Percentiles rank a stretch among this genome's conserved stretches.
Conservation (phyloP, 1,139 yeast genomes). For the Geotrichum restrictum region DNA sequence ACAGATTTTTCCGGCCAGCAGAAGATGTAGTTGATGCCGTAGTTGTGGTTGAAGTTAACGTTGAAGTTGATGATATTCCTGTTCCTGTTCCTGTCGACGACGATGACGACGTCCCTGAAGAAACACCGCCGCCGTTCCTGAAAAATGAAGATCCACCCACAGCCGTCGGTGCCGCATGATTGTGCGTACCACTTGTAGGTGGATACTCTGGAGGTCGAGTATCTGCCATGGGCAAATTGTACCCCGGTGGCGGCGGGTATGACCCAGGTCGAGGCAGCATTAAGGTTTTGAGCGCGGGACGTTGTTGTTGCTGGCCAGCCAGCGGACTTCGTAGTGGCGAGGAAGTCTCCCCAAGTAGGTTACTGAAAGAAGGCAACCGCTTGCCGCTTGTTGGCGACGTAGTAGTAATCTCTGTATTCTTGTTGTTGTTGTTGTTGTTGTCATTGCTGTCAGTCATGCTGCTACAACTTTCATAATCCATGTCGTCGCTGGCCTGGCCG, state of each 20-base stretch:
- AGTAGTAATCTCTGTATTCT: too few relatives aligned
- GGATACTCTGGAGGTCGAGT: conserved; percentile 29
- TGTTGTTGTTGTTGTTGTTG: conserved; percentile 1
- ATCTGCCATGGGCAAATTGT: conserved; percentile 30
- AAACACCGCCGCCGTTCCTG: too few relatives aligned
- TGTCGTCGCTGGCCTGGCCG: conserved; percentile 28
- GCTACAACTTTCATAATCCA: background rate
- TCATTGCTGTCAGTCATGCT: background rate
- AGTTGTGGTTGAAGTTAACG: too few relatives aligned
- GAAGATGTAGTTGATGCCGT: too few relatives aligned
- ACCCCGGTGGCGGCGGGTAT: conserved; percentile 27
- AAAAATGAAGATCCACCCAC: too few relatives aligned
- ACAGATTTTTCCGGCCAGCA: conserved; percentile 14
- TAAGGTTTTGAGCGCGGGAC: background rate
- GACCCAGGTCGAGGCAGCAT: conserved; percentile 32
- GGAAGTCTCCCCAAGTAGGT: background rate
- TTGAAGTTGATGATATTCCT: too few relatives aligned
- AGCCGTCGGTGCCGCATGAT: too few relatives aligned
- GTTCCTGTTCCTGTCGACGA: too few relatives aligned
- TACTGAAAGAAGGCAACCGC: conserved; percentile 10
- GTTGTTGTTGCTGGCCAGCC: background rate
- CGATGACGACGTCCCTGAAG: too few relatives aligned
- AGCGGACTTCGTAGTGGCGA: too few relatives aligned
- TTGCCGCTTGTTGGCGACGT: too few relatives aligned
- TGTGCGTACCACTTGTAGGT: too few relatives aligned